Percentiles rank a stretch among this genome's conserved stretches.
Conservation (phyloP, 1,139 yeast species). For the Sugiyamaella pinicola region DNA sequence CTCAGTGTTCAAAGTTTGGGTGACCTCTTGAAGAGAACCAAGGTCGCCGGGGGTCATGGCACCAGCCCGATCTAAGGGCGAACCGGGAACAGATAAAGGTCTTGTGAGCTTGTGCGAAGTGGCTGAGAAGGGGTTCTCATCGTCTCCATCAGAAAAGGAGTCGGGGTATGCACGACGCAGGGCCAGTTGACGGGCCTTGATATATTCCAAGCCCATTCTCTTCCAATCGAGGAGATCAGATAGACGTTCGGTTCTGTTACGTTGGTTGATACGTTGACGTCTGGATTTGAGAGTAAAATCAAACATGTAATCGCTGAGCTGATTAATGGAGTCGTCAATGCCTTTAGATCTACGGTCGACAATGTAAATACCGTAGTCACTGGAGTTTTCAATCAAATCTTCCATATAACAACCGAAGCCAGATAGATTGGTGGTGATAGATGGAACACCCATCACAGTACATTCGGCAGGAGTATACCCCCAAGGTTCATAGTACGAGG, state of each 20-base stretch:
- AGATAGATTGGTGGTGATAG: slow-evolving; percentile 94
- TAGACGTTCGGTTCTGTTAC: slow-evolving; percentile 94
- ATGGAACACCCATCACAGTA: slow-evolving; percentile 99
- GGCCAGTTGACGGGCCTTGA: slow-evolving; percentile 91
- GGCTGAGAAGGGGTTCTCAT: slow-evolving; percentile 58
- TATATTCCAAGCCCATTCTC: slow-evolving; percentile 95
- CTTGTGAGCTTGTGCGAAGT: slow-evolving; percentile 69
- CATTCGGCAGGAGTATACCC: slow-evolving; percentile 99
- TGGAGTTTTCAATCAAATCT: slow-evolving; percentile 89
- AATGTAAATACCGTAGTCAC: slow-evolving; percentile 95
- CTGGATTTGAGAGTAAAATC: slow-evolving; percentile 86
- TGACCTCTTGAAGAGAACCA: slow-evolving; percentile 92
- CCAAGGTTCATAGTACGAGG: slow-evolving; percentile 99
- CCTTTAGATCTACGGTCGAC: slow-evolving; percentile 94
- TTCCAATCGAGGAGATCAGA: slow-evolving; percentile 95
- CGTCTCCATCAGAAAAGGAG: slow-evolving; percentile 53
- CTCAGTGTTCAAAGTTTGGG: slow-evolving; percentile 69
- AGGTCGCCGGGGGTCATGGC: slow-evolving; percentile 92
- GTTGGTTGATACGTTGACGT: slow-evolving; percentile 96
- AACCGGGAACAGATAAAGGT: slow-evolving; percentile 94
- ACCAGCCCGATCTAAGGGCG: slow-evolving; percentile 64
- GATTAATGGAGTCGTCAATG: slow-evolving; percentile 92
- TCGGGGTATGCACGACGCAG: slow-evolving; percentile 93
- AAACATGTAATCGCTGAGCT: slow-evolving; percentile 85
- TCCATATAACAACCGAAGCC: slow-evolving; percentile 99